phyloP scores from a whole-genome alignment of 768 basidiomycete species.

The Boletus rex-veris region DNA sequence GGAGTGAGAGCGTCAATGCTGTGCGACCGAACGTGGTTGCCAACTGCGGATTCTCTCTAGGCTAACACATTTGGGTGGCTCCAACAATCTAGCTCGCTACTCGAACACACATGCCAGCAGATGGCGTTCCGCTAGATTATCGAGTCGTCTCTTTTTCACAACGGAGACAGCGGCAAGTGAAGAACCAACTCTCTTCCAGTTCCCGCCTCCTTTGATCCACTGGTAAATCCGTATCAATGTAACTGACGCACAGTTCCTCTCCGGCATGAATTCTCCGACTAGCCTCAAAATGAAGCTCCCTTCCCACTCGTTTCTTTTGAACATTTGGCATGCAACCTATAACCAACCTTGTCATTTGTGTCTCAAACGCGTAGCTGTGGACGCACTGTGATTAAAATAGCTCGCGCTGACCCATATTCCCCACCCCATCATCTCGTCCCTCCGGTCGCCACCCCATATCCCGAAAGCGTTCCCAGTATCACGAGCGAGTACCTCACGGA shows the following conservation, averaged over 20 bases:
- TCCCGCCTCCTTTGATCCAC: slow-evolving; percentile 39
- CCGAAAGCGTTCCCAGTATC: slow-evolving; percentile 69
- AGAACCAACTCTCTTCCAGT: slow-evolving; percentile 53
- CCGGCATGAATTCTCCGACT: slow-evolving; percentile 40
- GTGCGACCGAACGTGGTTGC: slow-evolving; percentile 17
- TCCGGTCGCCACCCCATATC: slow-evolving; percentile 53
- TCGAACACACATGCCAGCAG: background rate
- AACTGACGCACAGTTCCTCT: slow-evolving; percentile 59
- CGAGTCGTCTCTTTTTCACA: slow-evolving; percentile 32
- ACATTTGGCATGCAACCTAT: slow-evolving; percentile 55
- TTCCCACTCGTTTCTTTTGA: slow-evolving; percentile 42
- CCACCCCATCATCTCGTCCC: slow-evolving; percentile 63
- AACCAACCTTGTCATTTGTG: background rate
- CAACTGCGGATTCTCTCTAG: slow-evolving; percentile 6
- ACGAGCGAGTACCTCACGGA: slow-evolving; percentile 53
- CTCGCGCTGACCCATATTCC: slow-evolving; percentile 57
- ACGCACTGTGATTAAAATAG: slow-evolving; percentile 65
- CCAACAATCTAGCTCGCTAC: too few species aligned
- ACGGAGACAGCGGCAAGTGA: slow-evolving; percentile 47
- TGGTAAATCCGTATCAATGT: slow-evolving; percentile 37
- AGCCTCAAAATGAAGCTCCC: slow-evolving; percentile 47
- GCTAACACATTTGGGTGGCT: too few species aligned
- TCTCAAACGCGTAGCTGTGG: background rate
- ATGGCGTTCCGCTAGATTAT: background rate
- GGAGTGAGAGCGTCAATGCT: slow-evolving; percentile 3